Conservation (phyloP, 495 filamentous ascomycete species). For the Penicillium salamii region DNA sequence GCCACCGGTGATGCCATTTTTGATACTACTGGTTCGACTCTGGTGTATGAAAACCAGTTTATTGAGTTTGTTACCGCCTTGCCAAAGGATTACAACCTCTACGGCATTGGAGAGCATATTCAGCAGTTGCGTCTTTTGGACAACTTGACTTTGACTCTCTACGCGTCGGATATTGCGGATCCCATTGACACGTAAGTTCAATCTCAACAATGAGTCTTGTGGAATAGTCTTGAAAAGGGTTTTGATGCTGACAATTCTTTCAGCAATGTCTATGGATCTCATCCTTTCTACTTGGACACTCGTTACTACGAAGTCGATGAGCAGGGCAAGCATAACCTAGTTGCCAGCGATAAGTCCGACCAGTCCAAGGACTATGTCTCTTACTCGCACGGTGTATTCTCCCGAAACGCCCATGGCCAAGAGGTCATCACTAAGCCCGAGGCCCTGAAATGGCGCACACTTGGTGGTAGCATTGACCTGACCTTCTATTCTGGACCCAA, state of each 20-base stretch:
- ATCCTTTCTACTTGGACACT: conserved; percentile 64
- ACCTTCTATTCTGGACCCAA: conserved; percentile 62
- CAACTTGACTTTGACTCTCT: conserved; percentile 64
- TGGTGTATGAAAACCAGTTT: conserved; percentile 65
- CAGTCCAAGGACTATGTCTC: conserved; percentile 55
- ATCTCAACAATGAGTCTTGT: neutral
- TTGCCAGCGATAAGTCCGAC: conserved; percentile 53
- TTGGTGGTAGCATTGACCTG: conserved; percentile 62
- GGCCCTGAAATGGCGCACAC: conserved; percentile 72
- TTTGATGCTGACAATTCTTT: neutral
- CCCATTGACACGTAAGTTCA: conserved; percentile 51
- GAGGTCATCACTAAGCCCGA: conserved; percentile 64
- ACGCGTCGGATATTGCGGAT: conserved; percentile 65
- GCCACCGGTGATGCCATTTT: conserved; percentile 58
- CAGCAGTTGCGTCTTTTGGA: conserved; percentile 57
- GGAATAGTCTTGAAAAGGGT: no score
- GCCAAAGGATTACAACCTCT: conserved; percentile 61
- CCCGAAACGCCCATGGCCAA: conserved; percentile 68
- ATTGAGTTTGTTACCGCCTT: conserved; percentile 57
- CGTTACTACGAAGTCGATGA: conserved; percentile 57
- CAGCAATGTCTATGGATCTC: conserved; percentile 59
- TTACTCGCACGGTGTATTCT: conserved; percentile 60
- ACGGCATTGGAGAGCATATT: conserved; percentile 60
- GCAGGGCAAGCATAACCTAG: conserved; percentile 52
- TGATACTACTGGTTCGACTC: conserved; percentile 50